Base-by-base conservation (phyloP, 2,329 filamentous ascomycete genomes). In the Beauveria pseudobassiana region DNA sequence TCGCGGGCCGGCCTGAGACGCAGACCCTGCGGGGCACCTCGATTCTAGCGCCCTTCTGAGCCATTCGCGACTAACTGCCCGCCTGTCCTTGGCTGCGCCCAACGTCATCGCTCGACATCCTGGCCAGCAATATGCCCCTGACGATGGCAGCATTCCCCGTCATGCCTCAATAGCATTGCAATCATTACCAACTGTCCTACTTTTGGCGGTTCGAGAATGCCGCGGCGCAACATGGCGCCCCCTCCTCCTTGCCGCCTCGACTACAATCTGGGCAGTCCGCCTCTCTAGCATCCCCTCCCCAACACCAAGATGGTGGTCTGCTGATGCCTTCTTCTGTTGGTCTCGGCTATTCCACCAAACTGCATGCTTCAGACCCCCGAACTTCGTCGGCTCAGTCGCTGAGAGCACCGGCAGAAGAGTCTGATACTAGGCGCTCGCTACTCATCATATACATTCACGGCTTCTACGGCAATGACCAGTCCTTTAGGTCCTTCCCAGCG, bases 361-460 rank as follows among this genome's bases (percentile, higher is more conserved):
- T 61, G 28, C 14, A 61, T 54, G 53, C 53, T 14, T 63, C 67
- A 18, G 81, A 83, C 56, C 79, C 80, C 30, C 76, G 81, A 45
- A 73, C 76, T 42, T 82, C 80, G 5, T 83, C 81, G 28, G 75
- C 77, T 1, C 77, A 78, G 67, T 80, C 77, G 3, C 70, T 79
- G 40, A 67, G 69, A 49, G 71, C 76, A 6, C 64, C 67, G 6
- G 59, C 63, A n/a, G 50, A 63, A 22, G 63, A 65, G 18, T 59
- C 60, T 48, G 62, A 67, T 45, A 72, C 67, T 63, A 77, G 79
- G 50, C 80, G 84, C 64, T 84, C 79, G 28, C 78, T 97, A 26
- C 80, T 97, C 1, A 72, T 96, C 24, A 78, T 96, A 59, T 96
- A 92, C 71, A 86, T 96, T 61, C 93, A 96, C 76, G 92, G 93